Evolutionary conservation across 208 protist genomes (phyloP).

Genomic region (Leishmania mexicana): DNA sequence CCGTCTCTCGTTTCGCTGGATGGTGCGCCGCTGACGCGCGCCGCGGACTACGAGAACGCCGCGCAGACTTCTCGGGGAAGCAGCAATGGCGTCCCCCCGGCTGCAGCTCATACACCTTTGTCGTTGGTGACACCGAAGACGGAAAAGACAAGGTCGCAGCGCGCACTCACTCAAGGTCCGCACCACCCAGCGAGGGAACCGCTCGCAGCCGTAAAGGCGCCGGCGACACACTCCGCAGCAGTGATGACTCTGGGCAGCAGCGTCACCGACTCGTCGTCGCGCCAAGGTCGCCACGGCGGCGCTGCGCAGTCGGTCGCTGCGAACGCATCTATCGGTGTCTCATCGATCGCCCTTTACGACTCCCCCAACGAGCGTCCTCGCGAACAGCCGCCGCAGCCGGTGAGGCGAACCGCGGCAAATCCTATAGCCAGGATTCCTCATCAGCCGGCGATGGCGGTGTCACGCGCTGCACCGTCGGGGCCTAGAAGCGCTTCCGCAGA

Average conservation of each 20-base stretch:
- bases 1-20: conserved; percentile 64
- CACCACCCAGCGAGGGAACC: background rate
- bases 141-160: background rate
- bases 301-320: background rate
- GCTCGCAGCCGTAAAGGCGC: background rate
- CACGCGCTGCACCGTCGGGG: background rate
- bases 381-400: background rate
- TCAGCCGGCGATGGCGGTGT: background rate
- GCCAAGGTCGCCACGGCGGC: background rate
- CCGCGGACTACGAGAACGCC: conserved; percentile 1
- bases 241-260: background rate
- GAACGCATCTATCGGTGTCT: background rate
- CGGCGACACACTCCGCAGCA: background rate
- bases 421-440: background rate
- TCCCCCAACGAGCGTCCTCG: background rate
- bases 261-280: background rate
- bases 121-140: background rate
- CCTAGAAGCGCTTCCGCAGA: background rate
- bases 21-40: conserved; percentile 52
- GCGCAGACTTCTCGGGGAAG: background rate
- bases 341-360: background rate
- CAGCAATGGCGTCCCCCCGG: background rate
- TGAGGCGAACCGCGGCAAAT: background rate
- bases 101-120: background rate
- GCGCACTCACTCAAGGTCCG: background rate